These are phyloP conservation scores for Agaricus subrufescens DNA, from an alignment of 768 basidiomycete species.

Conservation along the genomic window DNA sequence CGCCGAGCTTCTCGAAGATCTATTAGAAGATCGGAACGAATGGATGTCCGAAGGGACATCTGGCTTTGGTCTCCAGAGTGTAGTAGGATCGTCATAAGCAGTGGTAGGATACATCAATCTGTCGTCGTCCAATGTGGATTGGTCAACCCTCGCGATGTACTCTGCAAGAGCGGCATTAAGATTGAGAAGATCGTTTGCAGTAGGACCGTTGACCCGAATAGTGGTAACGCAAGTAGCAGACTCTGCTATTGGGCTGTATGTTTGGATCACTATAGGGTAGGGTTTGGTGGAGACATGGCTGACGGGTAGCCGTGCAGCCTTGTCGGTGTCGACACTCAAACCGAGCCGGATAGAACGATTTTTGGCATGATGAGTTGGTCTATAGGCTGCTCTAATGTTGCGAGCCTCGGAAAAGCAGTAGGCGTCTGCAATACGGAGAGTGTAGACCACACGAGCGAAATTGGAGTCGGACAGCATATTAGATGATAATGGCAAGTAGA, in stretches of 20 bases:
- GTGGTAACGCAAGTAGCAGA: background rate
- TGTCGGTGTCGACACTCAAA: conserved; percentile 38
- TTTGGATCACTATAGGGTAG: background rate
- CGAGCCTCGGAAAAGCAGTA: conserved; percentile 35
- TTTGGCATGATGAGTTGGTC: conserved; percentile 42
- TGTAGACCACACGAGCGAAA: conserved; percentile 23
- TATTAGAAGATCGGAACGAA: background rate
- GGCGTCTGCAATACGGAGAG: conserved; percentile 39
- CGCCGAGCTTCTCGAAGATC: background rate
- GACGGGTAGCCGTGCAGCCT: conserved; percentile 32
- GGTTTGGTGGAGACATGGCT: conserved; percentile 19
- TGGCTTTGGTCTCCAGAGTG: background rate
- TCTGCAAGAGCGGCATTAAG: background rate
- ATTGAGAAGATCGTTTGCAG: background rate
- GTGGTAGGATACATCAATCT: background rate
- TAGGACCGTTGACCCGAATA: background rate
- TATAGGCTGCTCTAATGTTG: conserved; percentile 27
- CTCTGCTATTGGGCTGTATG: conserved; percentile 1
- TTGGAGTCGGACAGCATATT: conserved; percentile 2
- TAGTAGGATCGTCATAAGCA: background rate
- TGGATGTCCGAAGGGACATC: background rate
- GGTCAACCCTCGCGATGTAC: background rate
- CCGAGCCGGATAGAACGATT: conserved; percentile 39
- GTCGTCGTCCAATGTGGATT: background rate
- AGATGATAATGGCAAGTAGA: background rate